Evolutionary conservation across 2,329 filamentous ascomycete species (phyloP), one percentile per base, ranked within the genome.

Genomic region (Ophiostoma ips): DNA sequence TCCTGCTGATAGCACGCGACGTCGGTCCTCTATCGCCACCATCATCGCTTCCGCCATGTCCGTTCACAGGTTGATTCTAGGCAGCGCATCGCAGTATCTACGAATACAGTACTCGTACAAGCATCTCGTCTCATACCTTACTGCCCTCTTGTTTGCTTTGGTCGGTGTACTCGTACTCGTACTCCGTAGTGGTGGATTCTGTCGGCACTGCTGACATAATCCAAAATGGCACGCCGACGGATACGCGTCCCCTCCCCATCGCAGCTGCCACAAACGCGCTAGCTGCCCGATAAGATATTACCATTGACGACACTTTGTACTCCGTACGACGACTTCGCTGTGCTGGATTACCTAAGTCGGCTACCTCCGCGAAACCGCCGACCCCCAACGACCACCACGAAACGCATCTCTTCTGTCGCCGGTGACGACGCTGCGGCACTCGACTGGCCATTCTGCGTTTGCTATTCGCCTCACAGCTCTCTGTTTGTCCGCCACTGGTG

Each of bases 361-460:
- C 19, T 28, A 41, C 24, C 38, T 15, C 19, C 21, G 6, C 2
- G 9, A n/a, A n/a, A 4, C 16, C 16, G 13, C 38, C 28, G 24
- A 28, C 24, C 24, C 24, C 8, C 8, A 28, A 8, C 24, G 24
- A 28, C 38, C 38, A 41, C 38, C 11, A 41, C 38, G 38, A n/a
- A n/a, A 41, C 38, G 36, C 41, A 16, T 24, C 49, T 16, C n/a
- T n/a, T 36, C 30, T 41, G 19, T 37, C 48, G 13, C 41, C 28
- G 28, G 38, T 37, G 49, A 50, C 46, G 49, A 50, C 43, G 43
- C 36, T 46, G 30, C 49, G 19, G 30, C 30, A 35, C 37, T 18
- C 16, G n/a, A n/a, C 24, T 33, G 38, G 30, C 24, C 4, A 9
- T 18, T 15, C 36, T 28, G 21, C 15, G 10, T 37, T 9, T 31